A percentile compares a stretch with the other conserved stretches of the same genome.
These are phyloP conservation scores for Phytopythium ostracodes DNA, from an alignment of 352 stramenopile genomes.

Conservation along the genomic window DNA sequence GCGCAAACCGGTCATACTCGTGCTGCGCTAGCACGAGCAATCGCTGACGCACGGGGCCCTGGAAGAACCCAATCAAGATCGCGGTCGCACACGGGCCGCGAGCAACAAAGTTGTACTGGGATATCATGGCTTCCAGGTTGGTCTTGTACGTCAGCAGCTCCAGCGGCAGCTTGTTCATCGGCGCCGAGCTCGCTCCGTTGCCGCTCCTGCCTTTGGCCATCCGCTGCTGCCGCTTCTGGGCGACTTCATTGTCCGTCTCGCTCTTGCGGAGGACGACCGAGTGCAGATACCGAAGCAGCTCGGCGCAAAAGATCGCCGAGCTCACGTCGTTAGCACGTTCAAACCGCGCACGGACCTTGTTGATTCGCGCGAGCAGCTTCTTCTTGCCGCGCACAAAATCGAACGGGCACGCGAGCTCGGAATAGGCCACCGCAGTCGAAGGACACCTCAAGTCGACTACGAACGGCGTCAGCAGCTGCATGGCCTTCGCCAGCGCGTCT, in stretches of 20 bases:
- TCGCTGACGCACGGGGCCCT: slow-evolving; percentile 43
- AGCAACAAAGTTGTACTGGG: slow-evolving; percentile 73
- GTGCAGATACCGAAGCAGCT: slow-evolving; percentile 65
- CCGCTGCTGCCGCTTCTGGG: slow-evolving; percentile 38
- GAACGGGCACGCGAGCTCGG: slow-evolving; percentile 41
- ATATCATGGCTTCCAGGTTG: slow-evolving; percentile 74
- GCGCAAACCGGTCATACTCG: slow-evolving; percentile 60
- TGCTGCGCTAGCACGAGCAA: slow-evolving; percentile 39
- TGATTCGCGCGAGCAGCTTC: slow-evolving; percentile 47
- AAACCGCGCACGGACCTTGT: slow-evolving; percentile 44
- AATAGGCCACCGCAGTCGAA: slow-evolving; percentile 14
- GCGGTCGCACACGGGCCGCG: slow-evolving; percentile 43
- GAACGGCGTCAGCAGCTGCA: slow-evolving; percentile 50
- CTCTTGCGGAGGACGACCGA: slow-evolving; percentile 66
- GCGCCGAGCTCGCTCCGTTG: slow-evolving; percentile 15
- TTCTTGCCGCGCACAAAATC: slow-evolving; percentile 58
- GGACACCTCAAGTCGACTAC: slow-evolving; percentile 42
- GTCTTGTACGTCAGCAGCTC: slow-evolving; percentile 76
- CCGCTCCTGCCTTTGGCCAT: slow-evolving; percentile 1
- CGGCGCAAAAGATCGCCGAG: slow-evolving; percentile 60
- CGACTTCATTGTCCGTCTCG: slow-evolving; percentile 48
- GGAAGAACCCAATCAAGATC: slow-evolving; percentile 57
- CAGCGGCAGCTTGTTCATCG: slow-evolving; percentile 48
- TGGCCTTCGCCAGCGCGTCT: slow-evolving; percentile 42
- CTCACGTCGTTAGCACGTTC: slow-evolving; percentile 57